Percentiles rank a stretch among this genome's conserved stretches.
Conservation (phyloP, 2,329 filamentous ascomycete genomes). For the Pseudogymnoascus pannorum region DNA sequence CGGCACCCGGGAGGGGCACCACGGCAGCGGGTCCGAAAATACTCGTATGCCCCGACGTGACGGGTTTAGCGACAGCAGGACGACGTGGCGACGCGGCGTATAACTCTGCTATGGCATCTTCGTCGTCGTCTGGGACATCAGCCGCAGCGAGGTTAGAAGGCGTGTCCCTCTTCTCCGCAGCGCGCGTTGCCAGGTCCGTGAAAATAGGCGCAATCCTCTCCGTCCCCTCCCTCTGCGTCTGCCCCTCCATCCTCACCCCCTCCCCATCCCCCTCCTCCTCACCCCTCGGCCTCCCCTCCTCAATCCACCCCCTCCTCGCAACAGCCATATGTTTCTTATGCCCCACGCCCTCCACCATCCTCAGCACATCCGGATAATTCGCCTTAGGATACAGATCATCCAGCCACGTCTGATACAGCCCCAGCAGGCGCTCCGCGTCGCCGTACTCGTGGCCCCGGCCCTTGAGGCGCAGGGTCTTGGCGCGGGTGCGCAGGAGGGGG, state of each 20-base stretch:
- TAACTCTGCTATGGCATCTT: background rate
- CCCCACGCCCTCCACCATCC: slow-evolving; percentile 88
- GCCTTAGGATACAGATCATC: slow-evolving; percentile 94
- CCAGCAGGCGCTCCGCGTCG: slow-evolving; percentile 73
- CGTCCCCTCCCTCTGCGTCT: background rate
- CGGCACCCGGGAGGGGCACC: background rate
- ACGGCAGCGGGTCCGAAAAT: background rate
- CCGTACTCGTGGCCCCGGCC: slow-evolving; percentile 96
- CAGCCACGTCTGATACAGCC: slow-evolving; percentile 93
- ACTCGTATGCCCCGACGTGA: background rate
- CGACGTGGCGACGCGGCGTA: background rate
- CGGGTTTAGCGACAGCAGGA: background rate
- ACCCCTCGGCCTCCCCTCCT: slow-evolving; percentile 57
- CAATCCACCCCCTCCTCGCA: slow-evolving; percentile 75
- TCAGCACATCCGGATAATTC: slow-evolving; percentile 81
- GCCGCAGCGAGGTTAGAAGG: background rate
- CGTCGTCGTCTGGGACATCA: background rate
- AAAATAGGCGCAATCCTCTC: background rate
- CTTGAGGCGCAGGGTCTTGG: slow-evolving; percentile 69
- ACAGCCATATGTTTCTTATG: slow-evolving; percentile 73
- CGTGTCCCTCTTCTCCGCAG: background rate
- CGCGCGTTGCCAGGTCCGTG: background rate
- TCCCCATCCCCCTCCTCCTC: slow-evolving; percentile 24
- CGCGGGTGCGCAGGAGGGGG: slow-evolving; percentile 66
- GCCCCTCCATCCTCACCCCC: slow-evolving; percentile 22